These are phyloP conservation scores for Fomitopsis pinicola DNA, from an alignment of 1,284 basidiomycete species.

Conservation along the genomic window DNA sequence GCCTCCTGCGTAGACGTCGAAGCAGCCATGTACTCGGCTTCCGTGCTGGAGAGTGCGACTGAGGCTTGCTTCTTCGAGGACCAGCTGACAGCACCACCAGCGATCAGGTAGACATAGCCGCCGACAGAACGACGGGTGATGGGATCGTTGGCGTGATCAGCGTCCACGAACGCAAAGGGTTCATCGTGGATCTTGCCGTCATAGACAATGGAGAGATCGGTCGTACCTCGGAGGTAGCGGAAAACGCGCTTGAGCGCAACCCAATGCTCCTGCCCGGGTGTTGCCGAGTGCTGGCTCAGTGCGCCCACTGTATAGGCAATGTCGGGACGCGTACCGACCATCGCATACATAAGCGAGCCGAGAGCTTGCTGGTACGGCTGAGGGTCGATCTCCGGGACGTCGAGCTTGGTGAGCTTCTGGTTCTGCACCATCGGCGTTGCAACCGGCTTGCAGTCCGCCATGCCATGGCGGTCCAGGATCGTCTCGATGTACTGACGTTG, in stretches of 20 bases:
- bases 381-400: background rate
- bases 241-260: conserved; percentile 33
- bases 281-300: background rate
- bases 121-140: conserved; percentile 7
- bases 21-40: conserved; percentile 14
- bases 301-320: conserved; percentile 2
- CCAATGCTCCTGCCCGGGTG: background rate
- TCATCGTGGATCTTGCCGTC: conserved; percentile 3
- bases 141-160: conserved; percentile 23
- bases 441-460: conserved; percentile 16
- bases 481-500: conserved; percentile 26
- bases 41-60: too few relatives aligned
- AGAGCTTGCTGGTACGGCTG: conserved; percentile 4
- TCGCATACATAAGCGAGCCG: conserved; percentile 32
- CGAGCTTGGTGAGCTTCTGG: background rate
- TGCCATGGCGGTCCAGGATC: conserved; percentile 23
- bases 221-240: conserved; percentile 35
- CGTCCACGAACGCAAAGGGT: conserved; percentile 10
- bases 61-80: conserved; percentile 12
- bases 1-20: conserved; percentile 12
- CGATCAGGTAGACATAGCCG: conserved; percentile 10
- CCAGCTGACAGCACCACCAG: conserved; percentile 8
- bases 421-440: conserved; percentile 11
- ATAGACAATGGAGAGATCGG: conserved; percentile 26
- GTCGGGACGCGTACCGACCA: conserved; percentile 27